phyloP scores from a whole-genome alignment of 2,329 filamentous ascomycete genomes.

The Massarina eburnea region DNA sequence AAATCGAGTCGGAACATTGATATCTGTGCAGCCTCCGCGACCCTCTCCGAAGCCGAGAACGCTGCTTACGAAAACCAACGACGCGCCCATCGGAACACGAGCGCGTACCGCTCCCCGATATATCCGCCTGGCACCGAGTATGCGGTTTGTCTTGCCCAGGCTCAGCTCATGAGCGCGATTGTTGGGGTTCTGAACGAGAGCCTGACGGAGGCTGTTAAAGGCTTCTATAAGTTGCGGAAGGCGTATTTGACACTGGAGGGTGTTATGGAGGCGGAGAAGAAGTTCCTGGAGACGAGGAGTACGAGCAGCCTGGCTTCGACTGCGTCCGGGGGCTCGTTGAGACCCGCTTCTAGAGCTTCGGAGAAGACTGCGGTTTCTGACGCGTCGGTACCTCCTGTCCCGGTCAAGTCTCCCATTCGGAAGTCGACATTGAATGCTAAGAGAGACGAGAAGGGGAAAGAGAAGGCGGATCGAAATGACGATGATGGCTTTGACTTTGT shows the following conservation, averaged over 20 bases:
- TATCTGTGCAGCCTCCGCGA: constrained; percentile 61
- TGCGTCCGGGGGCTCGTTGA: constrained; percentile 21
- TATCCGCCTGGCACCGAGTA: constrained; percentile 88
- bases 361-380: constrained; percentile 11
- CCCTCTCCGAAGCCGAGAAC: constrained; percentile 74
- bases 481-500: constrained; percentile 55
- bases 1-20: constrained; percentile 12
- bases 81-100: constrained; percentile 67
- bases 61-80: constrained; percentile 75
- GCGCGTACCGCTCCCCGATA: constrained; percentile 60
- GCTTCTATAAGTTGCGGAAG: constrained; percentile 90
- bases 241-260: constrained; percentile 80
- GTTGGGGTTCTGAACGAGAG: constrained; percentile 90
- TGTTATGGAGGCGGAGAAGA: constrained; percentile 74
- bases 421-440: constrained; percentile 12
- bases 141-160: constrained; percentile 78
- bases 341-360: constrained; percentile 24
- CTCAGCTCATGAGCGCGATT: constrained; percentile 86
- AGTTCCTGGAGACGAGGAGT: constrained; percentile 50
- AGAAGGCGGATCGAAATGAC: constrained; percentile 22
- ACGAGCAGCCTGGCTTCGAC: constrained; percentile 32
- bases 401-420: constrained; percentile 16
- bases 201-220: constrained; percentile 84
- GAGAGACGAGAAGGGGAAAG: constrained; percentile 15
- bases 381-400: constrained; percentile 12